These are phyloP conservation scores for Eutrema japonicum DNA, from an alignment of 345 rosid species.

Conservation along the genomic window DNA sequence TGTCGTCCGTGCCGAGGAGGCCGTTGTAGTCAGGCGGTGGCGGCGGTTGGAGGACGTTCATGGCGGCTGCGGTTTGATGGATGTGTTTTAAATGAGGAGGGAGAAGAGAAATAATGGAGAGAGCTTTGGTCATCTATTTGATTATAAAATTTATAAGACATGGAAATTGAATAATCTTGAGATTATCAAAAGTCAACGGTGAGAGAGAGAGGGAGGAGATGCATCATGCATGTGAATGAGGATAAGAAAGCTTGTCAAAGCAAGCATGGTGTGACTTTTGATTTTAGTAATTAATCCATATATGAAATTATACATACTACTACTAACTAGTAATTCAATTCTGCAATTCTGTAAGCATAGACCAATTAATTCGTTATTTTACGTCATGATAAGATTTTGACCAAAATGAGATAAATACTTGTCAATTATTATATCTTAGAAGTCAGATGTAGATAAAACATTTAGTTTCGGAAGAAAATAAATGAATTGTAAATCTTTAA, in stretches of 20 bases:
- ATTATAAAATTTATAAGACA: conserved; percentile 22
- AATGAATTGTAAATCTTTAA: background rate
- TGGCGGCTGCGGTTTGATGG: conserved; percentile 19
- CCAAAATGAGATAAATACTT: background rate
- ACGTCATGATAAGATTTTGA: conserved; percentile 17
- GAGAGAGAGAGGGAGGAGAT: conserved; percentile 26
- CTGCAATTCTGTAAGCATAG: background rate
- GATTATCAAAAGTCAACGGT: conserved; percentile 42
- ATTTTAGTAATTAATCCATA: background rate
- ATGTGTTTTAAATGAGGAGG: conserved; percentile 7
- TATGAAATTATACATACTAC: background rate
- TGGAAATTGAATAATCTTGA: conserved; percentile 34
- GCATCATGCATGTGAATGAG: conserved; percentile 37
- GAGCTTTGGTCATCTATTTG: conserved; percentile 35
- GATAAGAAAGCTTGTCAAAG: conserved; percentile 41
- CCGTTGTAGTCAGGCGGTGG: conserved; percentile 37
- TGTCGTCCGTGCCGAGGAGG: conserved; percentile 37
- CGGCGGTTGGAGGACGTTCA: conserved; percentile 37
- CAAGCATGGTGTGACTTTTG: conserved; percentile 40
- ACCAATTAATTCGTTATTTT: conserved; percentile 3
- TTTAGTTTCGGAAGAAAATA: background rate
- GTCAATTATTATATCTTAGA: background rate
- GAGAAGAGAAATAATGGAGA: conserved; percentile 30
- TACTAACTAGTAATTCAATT: too few species aligned
- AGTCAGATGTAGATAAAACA: background rate